Conservation (phyloP, 345 rosid genomes). For the Syzygium oleosum region DNA sequence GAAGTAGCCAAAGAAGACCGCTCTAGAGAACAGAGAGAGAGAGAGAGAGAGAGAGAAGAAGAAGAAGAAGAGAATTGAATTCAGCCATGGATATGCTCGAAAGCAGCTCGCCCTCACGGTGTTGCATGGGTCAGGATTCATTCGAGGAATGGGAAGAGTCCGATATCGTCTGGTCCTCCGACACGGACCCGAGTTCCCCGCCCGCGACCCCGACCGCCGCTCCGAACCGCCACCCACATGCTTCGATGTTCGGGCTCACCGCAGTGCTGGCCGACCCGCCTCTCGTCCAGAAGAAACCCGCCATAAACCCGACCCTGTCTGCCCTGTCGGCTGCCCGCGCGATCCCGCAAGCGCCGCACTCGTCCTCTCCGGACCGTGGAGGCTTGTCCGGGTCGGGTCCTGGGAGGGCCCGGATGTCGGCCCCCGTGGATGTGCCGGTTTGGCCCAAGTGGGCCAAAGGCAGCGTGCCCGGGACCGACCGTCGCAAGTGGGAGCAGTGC, state of each 20-base stretch:
- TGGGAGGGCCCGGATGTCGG: constrained; percentile 1
- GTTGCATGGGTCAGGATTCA: not conserved
- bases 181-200: not conserved
- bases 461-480: not conserved
- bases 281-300: not conserved
- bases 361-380: not conserved
- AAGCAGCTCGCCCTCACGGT: not conserved
- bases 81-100: not conserved
- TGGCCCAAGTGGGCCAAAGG: constrained; percentile 1
- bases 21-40: not conserved
- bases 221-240: not conserved
- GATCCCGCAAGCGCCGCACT: not conserved
- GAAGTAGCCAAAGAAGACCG: not conserved
- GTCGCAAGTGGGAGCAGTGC: not conserved
- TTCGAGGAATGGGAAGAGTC: constrained; percentile 5
- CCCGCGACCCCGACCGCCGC: not conserved
- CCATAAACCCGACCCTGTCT: constrained; percentile 1
- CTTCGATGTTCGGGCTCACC: not conserved
- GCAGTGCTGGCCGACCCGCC: not conserved
- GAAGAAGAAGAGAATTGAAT: not conserved
- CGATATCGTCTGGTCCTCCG: constrained; percentile 3
- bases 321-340: constrained; percentile 1
- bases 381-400: not conserved
- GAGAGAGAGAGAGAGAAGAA: not conserved
- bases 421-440: constrained; percentile 6